These are phyloP conservation scores for Aspergillus caelatus DNA, from an alignment of 2,329 filamentous ascomycete species.

Conservation along the genomic window DNA sequence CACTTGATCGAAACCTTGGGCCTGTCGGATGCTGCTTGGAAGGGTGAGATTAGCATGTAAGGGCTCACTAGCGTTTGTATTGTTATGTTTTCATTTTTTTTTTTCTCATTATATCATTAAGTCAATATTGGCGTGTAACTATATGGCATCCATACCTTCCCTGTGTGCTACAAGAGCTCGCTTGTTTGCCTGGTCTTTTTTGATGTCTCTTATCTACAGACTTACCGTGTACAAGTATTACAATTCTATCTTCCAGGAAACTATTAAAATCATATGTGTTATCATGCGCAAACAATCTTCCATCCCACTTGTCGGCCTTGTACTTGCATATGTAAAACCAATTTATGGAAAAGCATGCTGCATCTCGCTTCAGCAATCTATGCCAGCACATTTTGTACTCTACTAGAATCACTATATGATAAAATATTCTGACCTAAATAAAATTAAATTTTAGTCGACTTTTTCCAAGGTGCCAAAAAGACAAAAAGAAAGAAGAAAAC, in stretches of 20 bases:
- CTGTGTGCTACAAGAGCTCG: slow-evolving; percentile 5
- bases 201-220: slow-evolving; percentile 1
- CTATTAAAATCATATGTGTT: neutral
- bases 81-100: slow-evolving; percentile 13
- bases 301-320: neutral
- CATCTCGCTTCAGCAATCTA: neutral
- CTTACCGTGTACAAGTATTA: slow-evolving; percentile 16
- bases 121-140: slow-evolving; percentile 22
- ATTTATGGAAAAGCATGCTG: neutral
- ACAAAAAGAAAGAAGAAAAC: neutral
- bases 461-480: neutral
- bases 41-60: slow-evolving; percentile 81
- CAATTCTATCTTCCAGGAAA: neutral
- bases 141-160: slow-evolving; percentile 13
- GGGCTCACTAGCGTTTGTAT: slow-evolving; percentile 18
- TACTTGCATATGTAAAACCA: neutral
- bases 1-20: slow-evolving; percentile 83
- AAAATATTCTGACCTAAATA: neutral
- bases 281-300: neutral
- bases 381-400: neutral
- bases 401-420: neutral
- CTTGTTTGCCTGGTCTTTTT: slow-evolving; percentile 1
- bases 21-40: slow-evolving; percentile 84
- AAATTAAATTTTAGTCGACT: neutral
- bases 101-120: slow-evolving; percentile 7